Evolutionary conservation across 2,329 filamentous ascomycete genomes (phyloP).

Genomic region (Tolypocladium cylindrosporum): DNA sequence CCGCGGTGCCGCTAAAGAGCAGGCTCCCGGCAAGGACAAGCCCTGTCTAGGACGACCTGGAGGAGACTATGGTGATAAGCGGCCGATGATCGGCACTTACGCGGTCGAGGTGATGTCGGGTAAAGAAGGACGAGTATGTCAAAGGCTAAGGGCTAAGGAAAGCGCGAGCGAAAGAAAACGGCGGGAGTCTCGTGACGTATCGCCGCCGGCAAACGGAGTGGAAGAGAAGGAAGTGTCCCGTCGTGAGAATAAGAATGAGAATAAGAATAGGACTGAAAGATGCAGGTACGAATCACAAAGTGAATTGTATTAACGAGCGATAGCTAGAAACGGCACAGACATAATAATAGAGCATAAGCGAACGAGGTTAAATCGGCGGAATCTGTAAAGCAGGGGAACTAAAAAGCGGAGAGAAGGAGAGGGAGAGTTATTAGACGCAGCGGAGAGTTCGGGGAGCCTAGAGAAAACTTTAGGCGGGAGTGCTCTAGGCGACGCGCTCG

Average conservation of each 20-base stretch:
- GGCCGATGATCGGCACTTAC: neutral
- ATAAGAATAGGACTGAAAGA: too few relatives aligned
- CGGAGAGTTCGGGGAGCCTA: neutral
- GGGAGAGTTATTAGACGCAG: neutral
- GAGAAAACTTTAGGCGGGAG: neutral
- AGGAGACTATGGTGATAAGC: neutral
- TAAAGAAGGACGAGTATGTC: too few relatives aligned
- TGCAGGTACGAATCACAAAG: too few relatives aligned
- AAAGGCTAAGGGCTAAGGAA: too few relatives aligned
- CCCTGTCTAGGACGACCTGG: neutral
- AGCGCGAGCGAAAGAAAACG: neutral
- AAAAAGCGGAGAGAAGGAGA: neutral
- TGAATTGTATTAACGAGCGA: neutral
- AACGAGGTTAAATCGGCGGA: too few relatives aligned
- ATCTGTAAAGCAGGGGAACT: neutral
- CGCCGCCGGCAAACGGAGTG: neutral
- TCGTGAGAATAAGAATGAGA: too few relatives aligned
- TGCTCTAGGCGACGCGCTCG: too few relatives aligned
- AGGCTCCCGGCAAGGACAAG: conserved; percentile 2
- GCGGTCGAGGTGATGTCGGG: neutral
- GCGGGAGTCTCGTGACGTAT: neutral
- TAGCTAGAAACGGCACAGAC: neutral
- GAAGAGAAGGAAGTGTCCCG: neutral
- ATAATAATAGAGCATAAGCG: neutral
- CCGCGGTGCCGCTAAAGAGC: conserved; percentile 7